phyloP scores from a whole-genome alignment of 768 basidiomycete species.

The Mycena vitilis region DNA sequence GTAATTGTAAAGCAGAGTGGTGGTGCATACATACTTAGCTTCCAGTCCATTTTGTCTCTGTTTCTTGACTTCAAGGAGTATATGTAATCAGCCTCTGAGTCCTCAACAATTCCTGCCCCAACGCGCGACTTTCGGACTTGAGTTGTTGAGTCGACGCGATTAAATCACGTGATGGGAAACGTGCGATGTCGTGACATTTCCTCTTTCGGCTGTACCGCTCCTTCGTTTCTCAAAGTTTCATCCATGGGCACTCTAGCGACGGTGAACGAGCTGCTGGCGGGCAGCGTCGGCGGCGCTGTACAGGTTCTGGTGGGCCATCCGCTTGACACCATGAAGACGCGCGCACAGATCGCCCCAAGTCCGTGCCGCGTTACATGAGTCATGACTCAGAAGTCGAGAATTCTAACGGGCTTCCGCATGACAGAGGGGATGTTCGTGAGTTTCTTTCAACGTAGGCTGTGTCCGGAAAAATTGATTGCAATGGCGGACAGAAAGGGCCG shows the following conservation, averaged over 20 bases:
- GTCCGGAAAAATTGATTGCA: not conserved
- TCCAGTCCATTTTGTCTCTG: too few species aligned
- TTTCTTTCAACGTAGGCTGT: slow-evolving; percentile 23
- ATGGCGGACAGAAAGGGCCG: slow-evolving; percentile 80
- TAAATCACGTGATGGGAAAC: too few species aligned
- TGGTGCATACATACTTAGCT: too few species aligned
- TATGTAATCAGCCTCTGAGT: too few species aligned
- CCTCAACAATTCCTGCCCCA: too few species aligned
- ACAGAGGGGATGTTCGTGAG: slow-evolving; percentile 91
- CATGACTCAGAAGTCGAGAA: not conserved
- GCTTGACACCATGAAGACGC: slow-evolving; percentile 88
- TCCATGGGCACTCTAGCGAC: slow-evolving; percentile 57
- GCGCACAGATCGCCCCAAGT: slow-evolving; percentile 91
- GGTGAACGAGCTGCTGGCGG: slow-evolving; percentile 86
- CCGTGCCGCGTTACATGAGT: slow-evolving; percentile 41
- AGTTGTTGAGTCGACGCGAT: too few species aligned
- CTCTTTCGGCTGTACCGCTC: too few species aligned
- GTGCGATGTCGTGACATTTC: too few species aligned
- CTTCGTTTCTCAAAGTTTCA: not conserved
- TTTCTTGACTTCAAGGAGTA: too few species aligned
- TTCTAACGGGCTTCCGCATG: not conserved
- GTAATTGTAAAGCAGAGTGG: too few species aligned
- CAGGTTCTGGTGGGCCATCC: slow-evolving; percentile 97
- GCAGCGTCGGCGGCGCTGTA: slow-evolving; percentile 91
- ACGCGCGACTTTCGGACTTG: too few species aligned